Conservation (phyloP, 768 basidiomycete genomes). For the Mycena galericulata region DNA sequence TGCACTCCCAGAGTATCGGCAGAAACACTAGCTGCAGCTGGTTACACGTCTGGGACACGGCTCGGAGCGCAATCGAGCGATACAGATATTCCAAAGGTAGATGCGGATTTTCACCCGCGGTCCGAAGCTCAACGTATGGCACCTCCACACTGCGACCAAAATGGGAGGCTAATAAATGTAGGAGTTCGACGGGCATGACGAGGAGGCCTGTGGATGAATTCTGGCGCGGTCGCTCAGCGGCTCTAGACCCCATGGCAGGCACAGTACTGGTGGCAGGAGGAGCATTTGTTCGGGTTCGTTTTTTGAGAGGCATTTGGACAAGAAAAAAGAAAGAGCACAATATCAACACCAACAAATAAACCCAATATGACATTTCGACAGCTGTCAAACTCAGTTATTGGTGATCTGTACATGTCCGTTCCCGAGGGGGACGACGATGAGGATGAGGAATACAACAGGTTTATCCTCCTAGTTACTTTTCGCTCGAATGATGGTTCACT, state of each 20-base stretch:
- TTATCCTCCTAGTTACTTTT: no score
- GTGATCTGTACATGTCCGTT: no score
- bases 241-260: no score
- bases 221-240: not conserved
- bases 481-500: no score
- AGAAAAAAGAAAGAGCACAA: no score
- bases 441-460: no score
- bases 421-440: no score
- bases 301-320: conserved; percentile 1
- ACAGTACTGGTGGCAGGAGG: not conserved
- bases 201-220: not conserved
- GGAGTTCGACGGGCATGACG: conserved; percentile 16
- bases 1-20: conserved; percentile 17
- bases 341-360: no score
- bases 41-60: conserved; percentile 21
- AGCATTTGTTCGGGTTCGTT: not conserved
- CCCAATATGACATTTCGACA: no score
- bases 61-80: conserved; percentile 11
- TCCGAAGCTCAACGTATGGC: not conserved
- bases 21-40: conserved; percentile 5
- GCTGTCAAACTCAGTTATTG: no score
- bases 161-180: not conserved
- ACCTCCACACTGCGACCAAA: conserved; percentile 5
- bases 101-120: not conserved
- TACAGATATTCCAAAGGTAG: conserved; percentile 2